Evolutionary conservation across 2,329 filamentous ascomycete species (phyloP).

Genomic region (Proliferodiscus dingleyae): DNA sequence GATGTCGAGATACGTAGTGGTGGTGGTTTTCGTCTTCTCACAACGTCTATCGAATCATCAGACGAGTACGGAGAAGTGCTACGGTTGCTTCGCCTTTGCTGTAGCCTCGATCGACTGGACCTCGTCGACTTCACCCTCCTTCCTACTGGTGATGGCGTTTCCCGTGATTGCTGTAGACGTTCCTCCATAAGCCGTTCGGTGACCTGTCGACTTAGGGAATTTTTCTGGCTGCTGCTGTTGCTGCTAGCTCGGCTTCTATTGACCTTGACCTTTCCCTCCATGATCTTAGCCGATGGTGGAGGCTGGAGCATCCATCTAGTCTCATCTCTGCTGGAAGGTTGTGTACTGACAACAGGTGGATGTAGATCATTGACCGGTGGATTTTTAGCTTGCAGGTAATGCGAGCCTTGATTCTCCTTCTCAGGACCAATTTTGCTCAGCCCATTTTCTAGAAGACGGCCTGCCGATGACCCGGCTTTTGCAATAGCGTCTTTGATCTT

Average conservation of each 20-base stretch:
- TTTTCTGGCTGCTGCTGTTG: constrained; percentile 40
- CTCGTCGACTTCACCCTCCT: constrained; percentile 12
- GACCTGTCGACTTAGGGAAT: constrained; percentile 25
- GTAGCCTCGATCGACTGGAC: constrained; percentile 11
- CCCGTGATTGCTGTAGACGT: constrained; percentile 26
- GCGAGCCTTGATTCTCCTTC: constrained; percentile 33
- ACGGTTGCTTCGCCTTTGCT: constrained; percentile 15
- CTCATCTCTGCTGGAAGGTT: constrained; percentile 62
- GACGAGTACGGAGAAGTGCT: constrained; percentile 21
- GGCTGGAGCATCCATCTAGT: constrained; percentile 91
- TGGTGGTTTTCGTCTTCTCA: constrained; percentile 22
- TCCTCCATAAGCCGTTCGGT: constrained; percentile 28
- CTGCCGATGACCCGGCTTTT: constrained; percentile 48
- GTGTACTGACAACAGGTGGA: constrained; percentile 76
- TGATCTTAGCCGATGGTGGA: constrained; percentile 81
- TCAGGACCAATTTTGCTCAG: constrained; percentile 32
- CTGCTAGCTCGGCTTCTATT: constrained; percentile 48
- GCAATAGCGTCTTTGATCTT: constrained; percentile 42
- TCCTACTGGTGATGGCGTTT: constrained; percentile 12
- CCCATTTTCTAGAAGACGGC: constrained; percentile 50
- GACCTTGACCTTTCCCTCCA: constrained; percentile 78
- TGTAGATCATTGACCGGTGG: constrained; percentile 83
- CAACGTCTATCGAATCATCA: constrained; percentile 14
- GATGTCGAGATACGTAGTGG: constrained; percentile 21
- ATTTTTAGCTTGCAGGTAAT: constrained; percentile 37